phyloP scores from a whole-genome alignment of 169 alveolate species.

The Plasmodium cynomolgi region DNA sequence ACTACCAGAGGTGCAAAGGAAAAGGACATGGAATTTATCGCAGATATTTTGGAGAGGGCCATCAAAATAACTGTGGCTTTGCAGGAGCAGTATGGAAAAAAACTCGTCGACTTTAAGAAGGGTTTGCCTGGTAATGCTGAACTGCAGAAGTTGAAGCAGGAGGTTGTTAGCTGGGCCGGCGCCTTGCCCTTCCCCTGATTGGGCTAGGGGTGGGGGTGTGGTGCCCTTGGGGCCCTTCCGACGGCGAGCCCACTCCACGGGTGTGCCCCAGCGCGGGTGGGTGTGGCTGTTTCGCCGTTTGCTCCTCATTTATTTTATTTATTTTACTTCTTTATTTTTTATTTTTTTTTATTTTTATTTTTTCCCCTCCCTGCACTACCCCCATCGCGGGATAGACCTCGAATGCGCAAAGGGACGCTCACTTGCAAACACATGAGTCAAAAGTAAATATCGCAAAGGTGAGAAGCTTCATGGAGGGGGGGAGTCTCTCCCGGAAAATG shows the following conservation, averaged over 20 bases:
- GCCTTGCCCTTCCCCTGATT: conserved; percentile 75
- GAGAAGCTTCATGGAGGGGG: neutral
- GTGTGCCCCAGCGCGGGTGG: neutral
- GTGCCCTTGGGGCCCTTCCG: neutral
- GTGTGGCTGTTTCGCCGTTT: neutral
- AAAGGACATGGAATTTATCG: conserved; percentile 88
- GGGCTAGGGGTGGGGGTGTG: neutral
- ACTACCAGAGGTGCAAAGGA: conserved; percentile 93
- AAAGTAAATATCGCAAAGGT: neutral
- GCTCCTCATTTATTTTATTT: neutral
- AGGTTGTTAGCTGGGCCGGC: conserved; percentile 78
- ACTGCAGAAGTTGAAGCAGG: conserved; percentile 70
- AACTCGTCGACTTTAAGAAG: conserved; percentile 77
- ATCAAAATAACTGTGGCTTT: conserved; percentile 76
- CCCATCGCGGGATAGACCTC: neutral
- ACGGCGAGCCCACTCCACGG: neutral
- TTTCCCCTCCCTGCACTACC: neutral
- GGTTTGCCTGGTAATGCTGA: conserved; percentile 72
- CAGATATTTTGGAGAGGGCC: conserved; percentile 79
- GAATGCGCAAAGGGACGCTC: neutral
- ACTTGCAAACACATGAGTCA: neutral
- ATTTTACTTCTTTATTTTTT: neutral
- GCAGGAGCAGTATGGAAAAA: conserved; percentile 79
- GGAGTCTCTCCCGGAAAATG: neutral
- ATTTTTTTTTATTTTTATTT: neutral